phyloP scores from a whole-genome alignment of 768 basidiomycete genomes.

The Boletus eberwhitei region DNA sequence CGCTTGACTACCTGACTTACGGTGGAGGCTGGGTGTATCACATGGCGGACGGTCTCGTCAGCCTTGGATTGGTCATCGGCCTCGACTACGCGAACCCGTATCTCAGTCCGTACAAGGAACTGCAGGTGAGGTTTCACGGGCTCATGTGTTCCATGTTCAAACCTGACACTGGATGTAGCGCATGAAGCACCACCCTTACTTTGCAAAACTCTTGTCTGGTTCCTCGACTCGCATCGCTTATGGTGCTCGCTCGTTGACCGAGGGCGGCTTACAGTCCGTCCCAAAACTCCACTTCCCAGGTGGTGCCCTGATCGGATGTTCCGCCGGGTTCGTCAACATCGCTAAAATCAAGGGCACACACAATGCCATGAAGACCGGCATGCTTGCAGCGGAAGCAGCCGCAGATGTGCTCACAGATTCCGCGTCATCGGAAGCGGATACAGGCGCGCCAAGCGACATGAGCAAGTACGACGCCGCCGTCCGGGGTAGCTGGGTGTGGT shows the following conservation, averaged over 20 bases:
- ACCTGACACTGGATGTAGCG: conserved; percentile 40
- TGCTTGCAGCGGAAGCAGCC: conserved; percentile 91
- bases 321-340: conserved; percentile 93
- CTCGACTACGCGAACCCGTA: conserved; percentile 95
- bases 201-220: conserved; percentile 73
- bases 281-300: conserved; percentile 89
- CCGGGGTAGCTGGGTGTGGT: conserved; percentile 77
- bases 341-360: conserved; percentile 99
- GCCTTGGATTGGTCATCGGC: conserved; percentile 87
- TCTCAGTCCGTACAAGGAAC: conserved; percentile 85
- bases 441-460: conserved; percentile 50
- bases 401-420: conserved; percentile 52
- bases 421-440: not conserved
- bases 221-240: conserved; percentile 79
- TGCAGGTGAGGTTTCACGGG: conserved; percentile 60
- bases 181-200: conserved; percentile 97
- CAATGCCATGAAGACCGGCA: conserved; percentile 98
- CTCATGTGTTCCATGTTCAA: not conserved
- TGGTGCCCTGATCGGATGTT: conserved; percentile 91
- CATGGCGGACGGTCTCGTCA: conserved; percentile 89
- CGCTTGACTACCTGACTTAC: conserved; percentile 68
- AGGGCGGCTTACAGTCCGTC: conserved; percentile 91
- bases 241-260: conserved; percentile 84
- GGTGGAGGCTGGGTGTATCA: conserved; percentile 96
- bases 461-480: conserved; percentile 67